A percentile compares a stretch with the other conserved stretches of the same genome.
Conservation (phyloP, 2,329 filamentous ascomycete species). For the Dactylellina cionopaga region DNA sequence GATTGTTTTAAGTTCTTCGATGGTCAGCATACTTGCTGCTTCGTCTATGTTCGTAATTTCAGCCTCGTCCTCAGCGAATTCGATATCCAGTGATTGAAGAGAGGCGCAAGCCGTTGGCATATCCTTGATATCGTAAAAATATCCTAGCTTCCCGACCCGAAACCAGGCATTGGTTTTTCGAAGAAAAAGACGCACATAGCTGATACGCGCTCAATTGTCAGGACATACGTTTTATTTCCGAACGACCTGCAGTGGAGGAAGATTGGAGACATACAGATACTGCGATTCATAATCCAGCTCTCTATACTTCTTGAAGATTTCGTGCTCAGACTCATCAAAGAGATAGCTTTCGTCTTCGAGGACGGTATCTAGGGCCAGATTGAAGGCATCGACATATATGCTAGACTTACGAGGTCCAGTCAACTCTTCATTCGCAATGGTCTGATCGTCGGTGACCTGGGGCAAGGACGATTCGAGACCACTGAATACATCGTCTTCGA, state of each 20-base stretch:
- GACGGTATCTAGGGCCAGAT: conserved; percentile 87
- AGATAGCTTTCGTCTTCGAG: conserved; percentile 87
- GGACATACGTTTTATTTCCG: background rate
- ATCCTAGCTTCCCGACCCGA: conserved; percentile 78
- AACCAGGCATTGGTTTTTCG: conserved; percentile 94
- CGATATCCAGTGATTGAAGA: conserved; percentile 67
- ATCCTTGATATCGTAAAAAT: conserved; percentile 84
- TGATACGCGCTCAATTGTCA: conserved; percentile 59
- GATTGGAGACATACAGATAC: conserved; percentile 74
- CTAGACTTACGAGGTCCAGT: conserved; percentile 34
- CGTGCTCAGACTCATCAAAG: conserved; percentile 80
- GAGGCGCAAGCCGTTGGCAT: conserved; percentile 72
- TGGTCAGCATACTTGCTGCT: conserved; percentile 79
- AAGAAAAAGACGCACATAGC: conserved; percentile 90
- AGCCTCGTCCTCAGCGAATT: conserved; percentile 82
- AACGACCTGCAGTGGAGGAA: conserved; percentile 30
- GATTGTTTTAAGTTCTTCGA: conserved; percentile 86
- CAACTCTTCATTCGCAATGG: conserved; percentile 21
- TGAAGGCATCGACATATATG: conserved; percentile 96
- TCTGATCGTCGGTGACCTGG: conserved; percentile 34
- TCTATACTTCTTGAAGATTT: conserved; percentile 80
- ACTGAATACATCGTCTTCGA: conserved; percentile 30
- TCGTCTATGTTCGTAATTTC: conserved; percentile 82
- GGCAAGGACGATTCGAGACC: conserved; percentile 49
- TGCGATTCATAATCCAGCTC: conserved; percentile 82